These are phyloP conservation scores for Ceratobasidium sp. DNA, from an alignment of 1,284 basidiomycete genomes.

Conservation along the genomic window DNA sequence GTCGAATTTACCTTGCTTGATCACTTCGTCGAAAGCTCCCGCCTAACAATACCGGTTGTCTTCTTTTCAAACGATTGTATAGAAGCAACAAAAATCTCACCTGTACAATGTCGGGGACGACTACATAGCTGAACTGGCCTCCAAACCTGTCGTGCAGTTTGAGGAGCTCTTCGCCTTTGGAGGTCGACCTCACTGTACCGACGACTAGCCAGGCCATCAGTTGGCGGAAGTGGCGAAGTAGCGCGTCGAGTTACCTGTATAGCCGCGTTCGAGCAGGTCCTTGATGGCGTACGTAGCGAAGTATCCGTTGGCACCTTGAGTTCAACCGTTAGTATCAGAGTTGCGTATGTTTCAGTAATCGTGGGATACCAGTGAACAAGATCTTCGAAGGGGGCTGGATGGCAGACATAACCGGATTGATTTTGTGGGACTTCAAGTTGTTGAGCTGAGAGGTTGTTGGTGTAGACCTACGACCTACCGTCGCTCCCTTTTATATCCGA, in stretches of 20 bases:
- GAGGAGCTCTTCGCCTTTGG: conserved; percentile 30
- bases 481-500: not conserved
- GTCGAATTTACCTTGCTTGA: conserved; percentile 21
- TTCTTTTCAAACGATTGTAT: too few species aligned
- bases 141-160: conserved; percentile 1
- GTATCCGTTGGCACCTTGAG: conserved; percentile 40
- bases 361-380: conserved; percentile 18
- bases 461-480: not conserved
- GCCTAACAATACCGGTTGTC: not conserved
- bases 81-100: not conserved
- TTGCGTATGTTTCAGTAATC: not conserved
- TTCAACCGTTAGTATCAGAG: not conserved
- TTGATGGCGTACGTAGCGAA: conserved; percentile 37
- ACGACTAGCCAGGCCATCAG: not conserved
- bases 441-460: not conserved
- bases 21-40: conserved; percentile 29
- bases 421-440: too few species aligned
- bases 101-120: conserved; percentile 35
- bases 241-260: not conserved
- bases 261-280: conserved; percentile 30
- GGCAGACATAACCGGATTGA: not conserved
- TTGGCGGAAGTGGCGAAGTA: not conserved
- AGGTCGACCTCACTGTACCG: conserved; percentile 22
- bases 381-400: conserved; percentile 26
- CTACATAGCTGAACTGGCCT: conserved; percentile 11